Evolutionary conservation across 768 basidiomycete genomes (phyloP).

Genomic region (Tylopilus subfusipes): DNA sequence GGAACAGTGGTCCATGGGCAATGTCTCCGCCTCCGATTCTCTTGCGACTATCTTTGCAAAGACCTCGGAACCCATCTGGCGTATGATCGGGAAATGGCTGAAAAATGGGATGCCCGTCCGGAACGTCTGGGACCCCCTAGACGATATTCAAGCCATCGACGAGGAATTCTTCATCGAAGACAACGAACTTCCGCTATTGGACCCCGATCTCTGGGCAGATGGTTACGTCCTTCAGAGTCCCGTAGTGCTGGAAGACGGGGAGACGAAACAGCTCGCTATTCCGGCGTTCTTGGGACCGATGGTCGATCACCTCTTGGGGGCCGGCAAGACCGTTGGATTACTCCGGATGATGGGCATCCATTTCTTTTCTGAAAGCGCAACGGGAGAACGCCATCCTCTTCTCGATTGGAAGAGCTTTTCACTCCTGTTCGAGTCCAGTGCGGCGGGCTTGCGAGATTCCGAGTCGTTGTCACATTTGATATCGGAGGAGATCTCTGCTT

Average conservation of each 20-base stretch:
- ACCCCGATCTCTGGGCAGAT: constrained; percentile 78
- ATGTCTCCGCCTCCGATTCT: constrained; percentile 48
- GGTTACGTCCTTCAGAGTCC: constrained; percentile 58
- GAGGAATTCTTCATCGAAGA: constrained; percentile 82
- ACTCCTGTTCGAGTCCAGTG: constrained; percentile 35
- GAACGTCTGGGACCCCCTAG: constrained; percentile 29
- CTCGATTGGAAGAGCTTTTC: constrained; percentile 43
- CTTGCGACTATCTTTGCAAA: constrained; percentile 61
- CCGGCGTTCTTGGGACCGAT: constrained; percentile 64
- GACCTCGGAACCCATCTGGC: constrained; percentile 71
- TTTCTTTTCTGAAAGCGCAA: constrained; percentile 13
- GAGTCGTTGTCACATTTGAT: constrained; percentile 60
- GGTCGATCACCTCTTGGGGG: constrained; percentile 54
- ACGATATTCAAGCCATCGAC: constrained; percentile 37
- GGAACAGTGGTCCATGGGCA: constrained; percentile 56
- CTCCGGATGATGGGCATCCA: constrained; percentile 50
- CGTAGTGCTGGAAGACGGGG: constrained; percentile 24
- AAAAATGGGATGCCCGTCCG: constrained; percentile 63
- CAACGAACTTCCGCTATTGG: constrained; percentile 58
- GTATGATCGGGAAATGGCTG: constrained; percentile 69
- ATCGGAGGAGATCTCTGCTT: constrained; percentile 59
- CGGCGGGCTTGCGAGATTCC: constrained; percentile 44
- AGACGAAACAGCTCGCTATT: constrained; percentile 31
- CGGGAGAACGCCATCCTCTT: constrained; percentile 27
- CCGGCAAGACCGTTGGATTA: constrained; percentile 77